phyloP scores from a whole-genome alignment of 495 filamentous ascomycete species.

The Aspergillus avenaceus region DNA sequence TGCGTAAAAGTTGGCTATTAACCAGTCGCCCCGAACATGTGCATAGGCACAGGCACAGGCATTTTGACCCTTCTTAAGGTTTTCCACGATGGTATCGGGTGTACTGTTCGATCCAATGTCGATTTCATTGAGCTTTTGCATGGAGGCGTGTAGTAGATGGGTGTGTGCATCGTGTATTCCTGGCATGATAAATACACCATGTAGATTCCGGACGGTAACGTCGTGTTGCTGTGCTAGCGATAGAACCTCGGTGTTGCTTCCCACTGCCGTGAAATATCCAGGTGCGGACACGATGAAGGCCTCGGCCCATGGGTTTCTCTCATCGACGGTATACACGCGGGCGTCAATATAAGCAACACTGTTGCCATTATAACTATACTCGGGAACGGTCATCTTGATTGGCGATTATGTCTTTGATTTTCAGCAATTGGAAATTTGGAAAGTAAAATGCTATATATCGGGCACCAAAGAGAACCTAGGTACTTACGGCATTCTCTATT shows the following conservation, averaged over 20 bases:
- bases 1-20: slow-evolving; percentile 1
- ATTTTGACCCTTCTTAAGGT: background rate
- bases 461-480: too few relatives aligned
- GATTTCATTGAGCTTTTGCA: background rate
- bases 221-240: background rate
- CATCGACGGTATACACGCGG: background rate
- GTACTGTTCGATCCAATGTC: background rate
- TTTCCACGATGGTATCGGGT: background rate
- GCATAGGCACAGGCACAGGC: background rate
- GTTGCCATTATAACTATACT: too few relatives aligned
- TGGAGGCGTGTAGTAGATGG: background rate
- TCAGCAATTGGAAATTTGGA: too few relatives aligned
- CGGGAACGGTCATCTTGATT: too few relatives aligned
- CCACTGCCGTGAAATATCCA: background rate
- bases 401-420: too few relatives aligned
- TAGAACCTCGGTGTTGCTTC: background rate
- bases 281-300: background rate
- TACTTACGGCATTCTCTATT: too few relatives aligned
- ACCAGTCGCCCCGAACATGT: background rate
- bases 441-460: too few relatives aligned
- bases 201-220: background rate
- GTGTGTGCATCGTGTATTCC: slow-evolving; percentile 6
- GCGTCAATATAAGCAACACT: background rate
- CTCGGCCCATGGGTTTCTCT: background rate
- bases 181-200: background rate